Evolutionary conservation across 2,329 filamentous ascomycete species (phyloP).

Genomic region (Aciculosporium take): DNA sequence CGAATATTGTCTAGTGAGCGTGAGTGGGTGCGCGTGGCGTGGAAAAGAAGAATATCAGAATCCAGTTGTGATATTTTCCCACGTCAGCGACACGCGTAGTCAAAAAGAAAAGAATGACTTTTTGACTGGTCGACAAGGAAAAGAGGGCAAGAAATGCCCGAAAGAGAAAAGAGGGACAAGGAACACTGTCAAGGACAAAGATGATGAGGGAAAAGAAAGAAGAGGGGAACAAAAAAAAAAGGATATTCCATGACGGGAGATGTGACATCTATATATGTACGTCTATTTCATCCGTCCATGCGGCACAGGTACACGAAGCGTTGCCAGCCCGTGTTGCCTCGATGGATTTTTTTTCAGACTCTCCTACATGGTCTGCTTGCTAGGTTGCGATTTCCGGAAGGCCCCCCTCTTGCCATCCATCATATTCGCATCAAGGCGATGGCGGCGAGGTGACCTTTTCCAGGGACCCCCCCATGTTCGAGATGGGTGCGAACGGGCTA

Average conservation of each 20-base stretch:
- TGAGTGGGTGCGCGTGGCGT: constrained; percentile 5
- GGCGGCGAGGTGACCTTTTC: not conserved
- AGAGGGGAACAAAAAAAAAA: not conserved
- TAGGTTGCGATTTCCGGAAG: constrained; percentile 1
- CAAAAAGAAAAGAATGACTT: constrained; percentile 47
- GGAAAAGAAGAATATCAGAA: not conserved
- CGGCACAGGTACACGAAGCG: not conserved
- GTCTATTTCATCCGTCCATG: not conserved
- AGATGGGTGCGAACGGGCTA: not conserved
- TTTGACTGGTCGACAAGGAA: constrained; percentile 21
- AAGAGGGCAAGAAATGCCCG: not conserved
- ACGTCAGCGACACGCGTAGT: constrained; percentile 14
- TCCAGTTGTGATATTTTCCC: constrained; percentile 15
- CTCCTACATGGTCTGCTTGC: too few species aligned
- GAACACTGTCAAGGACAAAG: not conserved
- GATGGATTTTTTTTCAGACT: too few species aligned
- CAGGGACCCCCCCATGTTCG: not conserved
- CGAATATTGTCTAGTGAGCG: constrained; percentile 5
- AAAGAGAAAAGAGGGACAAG: constrained; percentile 14
- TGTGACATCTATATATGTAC: constrained; percentile 4
- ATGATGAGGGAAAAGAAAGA: not conserved
- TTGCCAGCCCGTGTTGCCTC: not conserved
- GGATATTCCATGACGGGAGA: not conserved
- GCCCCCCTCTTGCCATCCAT: too few species aligned
- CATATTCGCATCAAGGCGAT: not conserved